Evolutionary conservation across 2,329 filamentous ascomycete genomes (phyloP).

Genomic region (Xylariaceae sp.): DNA sequence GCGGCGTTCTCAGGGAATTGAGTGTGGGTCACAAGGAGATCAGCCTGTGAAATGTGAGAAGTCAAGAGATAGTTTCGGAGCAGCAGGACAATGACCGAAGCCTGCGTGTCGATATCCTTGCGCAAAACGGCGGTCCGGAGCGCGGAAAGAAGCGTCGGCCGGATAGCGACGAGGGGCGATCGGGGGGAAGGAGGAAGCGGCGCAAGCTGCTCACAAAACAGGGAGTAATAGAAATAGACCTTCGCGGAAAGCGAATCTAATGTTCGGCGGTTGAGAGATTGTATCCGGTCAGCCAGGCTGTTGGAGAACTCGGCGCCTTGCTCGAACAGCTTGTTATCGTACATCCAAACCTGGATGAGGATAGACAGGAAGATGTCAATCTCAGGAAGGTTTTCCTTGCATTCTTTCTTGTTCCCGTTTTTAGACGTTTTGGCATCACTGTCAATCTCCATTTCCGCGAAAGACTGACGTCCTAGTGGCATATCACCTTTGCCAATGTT

Average conservation of each 20-base stretch:
- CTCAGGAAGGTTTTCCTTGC: constrained; percentile 78
- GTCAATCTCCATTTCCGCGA: constrained; percentile 70
- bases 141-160: constrained; percentile 78
- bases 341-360: constrained; percentile 78
- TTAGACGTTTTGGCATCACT: constrained; percentile 51
- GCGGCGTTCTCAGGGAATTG: constrained; percentile 90
- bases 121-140: constrained; percentile 92
- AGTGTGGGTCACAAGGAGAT: constrained; percentile 91
- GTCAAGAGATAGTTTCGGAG: constrained; percentile 94
- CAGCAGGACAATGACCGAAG: constrained; percentile 88
- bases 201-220: constrained; percentile 88
- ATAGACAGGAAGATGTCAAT: constrained; percentile 86
- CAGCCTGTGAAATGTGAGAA: constrained; percentile 94
- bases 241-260: constrained; percentile 90
- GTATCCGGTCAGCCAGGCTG: constrained; percentile 76
- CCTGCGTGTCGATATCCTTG: constrained; percentile 96
- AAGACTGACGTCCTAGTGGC: constrained; percentile 52
- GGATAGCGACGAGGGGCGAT: constrained; percentile 79
- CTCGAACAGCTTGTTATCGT: constrained; percentile 76
- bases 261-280: constrained; percentile 85
- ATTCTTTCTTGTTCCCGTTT: constrained; percentile 56
- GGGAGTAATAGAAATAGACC: constrained; percentile 95
- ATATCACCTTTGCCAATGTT: constrained; percentile 64
- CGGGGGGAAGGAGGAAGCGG: constrained; percentile 84
- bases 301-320: constrained; percentile 80